Evolutionary conservation across 208 protist genomes (phyloP), one percentile per base, ranked within the genome.

Genomic region (Leishmania turanica): DNA sequence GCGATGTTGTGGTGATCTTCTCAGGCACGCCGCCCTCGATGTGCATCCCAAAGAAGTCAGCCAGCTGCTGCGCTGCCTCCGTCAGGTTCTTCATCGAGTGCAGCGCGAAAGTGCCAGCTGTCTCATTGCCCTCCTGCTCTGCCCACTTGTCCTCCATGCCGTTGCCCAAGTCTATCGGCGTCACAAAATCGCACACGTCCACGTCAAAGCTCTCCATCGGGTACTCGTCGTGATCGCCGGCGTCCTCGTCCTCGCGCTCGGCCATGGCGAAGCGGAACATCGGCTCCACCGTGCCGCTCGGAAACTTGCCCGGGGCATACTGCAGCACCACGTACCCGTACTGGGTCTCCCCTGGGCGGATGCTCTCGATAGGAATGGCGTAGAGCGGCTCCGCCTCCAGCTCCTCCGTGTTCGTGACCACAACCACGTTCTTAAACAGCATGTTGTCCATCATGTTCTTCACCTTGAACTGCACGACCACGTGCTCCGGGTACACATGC

Each of bases 381-480:
- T 94, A 98, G n/a, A 94, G 82, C 71, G 92, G 93, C 84, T 96
- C 90, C 54, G 86, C 92, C 81, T 96, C 92, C 17, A 97, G 73
- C 79, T 96, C 92, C 45, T 91, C 87, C 49, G 87, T 89, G 66
- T 97, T 90, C 21, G 97, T 87, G 47, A 91, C 81, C 24, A 99
- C 92, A 15, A 85, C 75, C n/a, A 99, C 91, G 75, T 98, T 93
- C 31, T 90, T 80, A 49, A 99, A 95, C 45, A 89, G 68, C 65
- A 98, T 85, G 8, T 90, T 89, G n/a, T 98, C 92, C 82, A 99
- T 95, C 31, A 95, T 99, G 92, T 99, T 99, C 65, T 90, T 92
- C 24, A 98, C 88, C 80, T 85, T 85, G 89, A 99, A 99, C 89
- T 99, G 98, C 68, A 99, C 85, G 19, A 99, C 92, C 74, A 99